Evolutionary conservation across 169 alveolate species (phyloP).

Genomic region (Blepharisma undulans): DNA sequence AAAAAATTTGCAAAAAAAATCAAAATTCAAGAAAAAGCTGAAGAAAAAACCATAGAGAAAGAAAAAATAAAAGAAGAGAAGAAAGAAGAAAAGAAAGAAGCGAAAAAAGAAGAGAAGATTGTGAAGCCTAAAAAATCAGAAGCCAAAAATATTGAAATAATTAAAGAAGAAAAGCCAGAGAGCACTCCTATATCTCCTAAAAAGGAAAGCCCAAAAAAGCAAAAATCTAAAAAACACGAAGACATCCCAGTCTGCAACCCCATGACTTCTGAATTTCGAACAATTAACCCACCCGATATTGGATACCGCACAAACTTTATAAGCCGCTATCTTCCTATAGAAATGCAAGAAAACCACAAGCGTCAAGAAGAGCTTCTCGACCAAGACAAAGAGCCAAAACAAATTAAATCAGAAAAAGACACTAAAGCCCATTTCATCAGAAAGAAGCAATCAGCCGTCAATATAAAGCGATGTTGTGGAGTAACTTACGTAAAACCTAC

Average conservation of each 20-base stretch:
- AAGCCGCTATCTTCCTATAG: constrained; percentile 22
- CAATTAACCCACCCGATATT: not conserved
- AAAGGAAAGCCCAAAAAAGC: not conserved
- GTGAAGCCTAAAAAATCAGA: not conserved
- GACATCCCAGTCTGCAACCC: not conserved
- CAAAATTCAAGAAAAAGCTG: not conserved
- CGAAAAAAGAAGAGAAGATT: no score
- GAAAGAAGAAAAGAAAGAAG: not conserved
- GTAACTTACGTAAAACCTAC: constrained; percentile 31
- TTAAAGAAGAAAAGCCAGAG: not conserved
- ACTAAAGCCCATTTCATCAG: constrained; percentile 38
- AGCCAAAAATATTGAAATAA: not conserved
- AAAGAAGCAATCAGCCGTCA: constrained; percentile 29
- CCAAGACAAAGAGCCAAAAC: not conserved
- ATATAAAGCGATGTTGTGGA: constrained; percentile 38
- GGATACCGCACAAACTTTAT: constrained; percentile 27
- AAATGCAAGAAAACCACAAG: constrained; percentile 25
- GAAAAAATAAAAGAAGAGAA: not conserved
- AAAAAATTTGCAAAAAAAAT: not conserved
- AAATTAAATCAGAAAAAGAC: not conserved
- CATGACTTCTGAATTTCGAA: constrained; percentile 20
- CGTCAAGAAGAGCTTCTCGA: not conserved
- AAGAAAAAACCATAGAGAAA: not conserved
- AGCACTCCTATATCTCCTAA: not conserved
- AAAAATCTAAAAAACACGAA: not conserved